Evolutionary conservation across 2,329 filamentous ascomycete species (phyloP).

Genomic region (Lasiodiplodia citricola): DNA sequence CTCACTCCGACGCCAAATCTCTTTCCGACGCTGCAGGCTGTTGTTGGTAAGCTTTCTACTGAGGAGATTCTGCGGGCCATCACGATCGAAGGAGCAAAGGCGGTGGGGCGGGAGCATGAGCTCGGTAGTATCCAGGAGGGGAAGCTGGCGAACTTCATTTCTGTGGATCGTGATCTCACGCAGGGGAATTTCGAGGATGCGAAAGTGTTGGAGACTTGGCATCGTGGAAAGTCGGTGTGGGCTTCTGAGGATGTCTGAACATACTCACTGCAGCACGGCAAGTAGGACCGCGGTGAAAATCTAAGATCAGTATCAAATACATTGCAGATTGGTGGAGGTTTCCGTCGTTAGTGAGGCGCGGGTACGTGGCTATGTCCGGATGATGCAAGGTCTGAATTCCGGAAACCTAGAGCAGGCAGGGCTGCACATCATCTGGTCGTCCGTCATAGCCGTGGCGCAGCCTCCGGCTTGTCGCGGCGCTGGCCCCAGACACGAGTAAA

Average conservation of each 20-base stretch:
- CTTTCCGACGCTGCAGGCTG: constrained; percentile 29
- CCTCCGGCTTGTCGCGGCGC: no score
- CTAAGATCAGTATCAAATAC: no score
- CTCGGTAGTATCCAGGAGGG: constrained; percentile 39
- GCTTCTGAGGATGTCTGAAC: not conserved
- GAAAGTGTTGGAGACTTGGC: not conserved
- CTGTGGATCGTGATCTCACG: constrained; percentile 38
- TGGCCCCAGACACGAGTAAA: no score
- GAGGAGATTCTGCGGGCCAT: constrained; percentile 33
- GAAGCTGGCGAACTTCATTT: constrained; percentile 42
- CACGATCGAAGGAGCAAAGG: constrained; percentile 38
- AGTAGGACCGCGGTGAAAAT: no score
- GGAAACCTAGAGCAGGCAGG: no score
- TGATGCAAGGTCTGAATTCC: no score
- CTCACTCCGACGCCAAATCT: constrained; percentile 30
- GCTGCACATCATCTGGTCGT: no score
- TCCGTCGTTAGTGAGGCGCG: no score
- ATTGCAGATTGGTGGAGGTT: no score
- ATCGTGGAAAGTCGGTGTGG: not conserved
- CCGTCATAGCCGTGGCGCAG: no score
- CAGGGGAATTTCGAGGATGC: constrained; percentile 37
- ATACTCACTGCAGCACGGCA: no score
- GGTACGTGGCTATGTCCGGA: no score
- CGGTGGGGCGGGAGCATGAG: constrained; percentile 35
- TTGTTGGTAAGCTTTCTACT: not conserved